phyloP scores from a whole-genome alignment of 768 basidiomycete species.

The Mycena floridula region DNA sequence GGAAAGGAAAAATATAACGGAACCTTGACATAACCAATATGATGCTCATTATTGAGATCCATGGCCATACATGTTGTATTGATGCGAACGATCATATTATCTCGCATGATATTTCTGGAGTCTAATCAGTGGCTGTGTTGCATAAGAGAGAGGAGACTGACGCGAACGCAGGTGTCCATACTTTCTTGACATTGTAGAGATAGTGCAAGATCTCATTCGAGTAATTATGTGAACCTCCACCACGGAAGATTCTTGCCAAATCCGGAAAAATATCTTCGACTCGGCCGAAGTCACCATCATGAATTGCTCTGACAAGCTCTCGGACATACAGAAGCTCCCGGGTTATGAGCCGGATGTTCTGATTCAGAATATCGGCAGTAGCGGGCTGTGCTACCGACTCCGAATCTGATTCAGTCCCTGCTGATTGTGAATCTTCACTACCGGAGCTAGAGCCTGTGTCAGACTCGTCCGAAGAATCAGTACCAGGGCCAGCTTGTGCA shows the following conservation, averaged over 20 bases:
- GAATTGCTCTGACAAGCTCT: conserved; percentile 6
- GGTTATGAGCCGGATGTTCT: conserved; percentile 7
- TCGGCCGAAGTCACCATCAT: conserved; percentile 11
- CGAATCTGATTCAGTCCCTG: no score
- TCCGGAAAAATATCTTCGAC: conserved; percentile 16
- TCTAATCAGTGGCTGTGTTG: neutral
- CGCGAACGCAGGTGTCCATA: conserved; percentile 13
- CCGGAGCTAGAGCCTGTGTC: no score
- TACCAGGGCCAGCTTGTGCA: no score
- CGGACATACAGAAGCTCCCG: conserved; percentile 9
- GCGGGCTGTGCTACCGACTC: neutral
- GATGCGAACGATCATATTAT: conserved; percentile 11
- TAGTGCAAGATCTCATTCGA: conserved; percentile 12
- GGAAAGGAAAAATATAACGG: no score
- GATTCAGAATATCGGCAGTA: conserved; percentile 2
- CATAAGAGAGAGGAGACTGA: neutral
- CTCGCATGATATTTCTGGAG: conserved; percentile 13
- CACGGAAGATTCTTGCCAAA: conserved; percentile 11
- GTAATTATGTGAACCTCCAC: conserved; percentile 16
- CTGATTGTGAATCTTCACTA: no score
- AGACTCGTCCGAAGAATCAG: no score
- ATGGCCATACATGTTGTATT: conserved; percentile 12
- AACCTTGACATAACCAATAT: conserved; percentile 11
- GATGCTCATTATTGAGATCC: conserved; percentile 15
- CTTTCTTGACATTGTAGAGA: conserved; percentile 10